phyloP scores from a whole-genome alignment of 495 filamentous ascomycete species.

The Penicillium waksmanii region DNA sequence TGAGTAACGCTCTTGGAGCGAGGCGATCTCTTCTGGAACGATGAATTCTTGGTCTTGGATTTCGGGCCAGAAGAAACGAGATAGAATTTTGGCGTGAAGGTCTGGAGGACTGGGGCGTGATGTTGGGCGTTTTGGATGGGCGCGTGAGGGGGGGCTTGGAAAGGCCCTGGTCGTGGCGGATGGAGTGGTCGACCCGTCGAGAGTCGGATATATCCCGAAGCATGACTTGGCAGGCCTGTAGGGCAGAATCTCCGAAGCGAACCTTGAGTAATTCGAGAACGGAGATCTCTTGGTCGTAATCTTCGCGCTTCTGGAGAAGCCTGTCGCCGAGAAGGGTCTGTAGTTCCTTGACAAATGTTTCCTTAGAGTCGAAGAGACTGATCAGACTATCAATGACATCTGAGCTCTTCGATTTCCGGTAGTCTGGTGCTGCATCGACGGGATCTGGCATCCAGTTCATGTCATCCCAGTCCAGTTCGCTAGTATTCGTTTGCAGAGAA shows the following conservation, averaged over 20 bases:
- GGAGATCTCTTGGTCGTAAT: conserved; percentile 75
- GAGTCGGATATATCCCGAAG: conserved; percentile 92
- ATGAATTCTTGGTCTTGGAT: conserved; percentile 77
- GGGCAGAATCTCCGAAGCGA: conserved; percentile 79
- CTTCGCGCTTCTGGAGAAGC: conserved; percentile 69
- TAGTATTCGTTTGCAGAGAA: conserved; percentile 53
- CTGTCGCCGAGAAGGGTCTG: conserved; percentile 82
- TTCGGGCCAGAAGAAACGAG: conserved; percentile 91
- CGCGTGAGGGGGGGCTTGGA: conserved; percentile 13
- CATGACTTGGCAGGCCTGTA: conserved; percentile 97
- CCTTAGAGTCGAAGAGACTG: conserved; percentile 80
- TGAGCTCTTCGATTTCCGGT: conserved; percentile 81
- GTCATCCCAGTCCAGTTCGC: conserved; percentile 85
- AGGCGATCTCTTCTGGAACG: conserved; percentile 64
- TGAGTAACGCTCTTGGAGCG: conserved; percentile 71
- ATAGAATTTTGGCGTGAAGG: conserved; percentile 83
- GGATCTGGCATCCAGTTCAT: conserved; percentile 92
- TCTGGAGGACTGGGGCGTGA: conserved; percentile 33
- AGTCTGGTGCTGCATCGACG: conserved; percentile 89
- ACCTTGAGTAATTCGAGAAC: conserved; percentile 88
- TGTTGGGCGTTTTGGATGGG: conserved; percentile 1
- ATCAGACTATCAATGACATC: conserved; percentile 94
- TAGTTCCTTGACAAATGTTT: conserved; percentile 92
- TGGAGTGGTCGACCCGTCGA: conserved; percentile 65
- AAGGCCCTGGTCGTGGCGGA: conserved; percentile 56